Evolutionary conservation across 192 early-diverging fungal species (phyloP).

Genomic region (Podila verticillata): DNA sequence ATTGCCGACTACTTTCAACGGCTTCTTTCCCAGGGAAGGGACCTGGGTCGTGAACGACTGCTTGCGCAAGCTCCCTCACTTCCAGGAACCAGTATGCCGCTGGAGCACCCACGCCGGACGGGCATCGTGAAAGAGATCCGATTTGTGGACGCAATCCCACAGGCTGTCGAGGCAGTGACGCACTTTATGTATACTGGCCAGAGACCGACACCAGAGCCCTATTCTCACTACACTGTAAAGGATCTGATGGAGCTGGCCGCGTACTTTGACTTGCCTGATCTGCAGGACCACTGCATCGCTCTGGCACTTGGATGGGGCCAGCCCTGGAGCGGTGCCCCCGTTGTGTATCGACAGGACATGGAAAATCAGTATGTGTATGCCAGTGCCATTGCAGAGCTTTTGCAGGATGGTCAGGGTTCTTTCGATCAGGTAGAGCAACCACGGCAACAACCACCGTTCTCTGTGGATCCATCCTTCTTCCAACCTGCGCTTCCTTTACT

Average conservation of each 20-base stretch:
- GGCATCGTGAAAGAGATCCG: constrained; percentile 5
- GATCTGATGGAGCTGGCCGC: constrained; percentile 38
- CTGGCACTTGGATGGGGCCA: constrained; percentile 16
- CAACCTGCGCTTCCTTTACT: no score
- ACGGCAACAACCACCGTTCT: neutral
- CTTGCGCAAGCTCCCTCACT: neutral
- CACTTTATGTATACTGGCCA: constrained; percentile 27
- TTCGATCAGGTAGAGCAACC: neutral
- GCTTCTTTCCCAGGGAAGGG: neutral
- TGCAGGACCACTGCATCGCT: constrained; percentile 32
- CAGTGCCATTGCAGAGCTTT: neutral
- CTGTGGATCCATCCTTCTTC: no score
- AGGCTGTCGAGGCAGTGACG: constrained; percentile 21
- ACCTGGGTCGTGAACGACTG: neutral
- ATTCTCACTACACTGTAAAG: constrained; percentile 36
- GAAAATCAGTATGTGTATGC: neutral
- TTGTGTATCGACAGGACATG: neutral
- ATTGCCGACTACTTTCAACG: neutral
- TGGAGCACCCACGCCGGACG: neutral
- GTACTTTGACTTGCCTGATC: constrained; percentile 15
- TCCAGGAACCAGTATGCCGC: neutral
- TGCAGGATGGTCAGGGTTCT: no score
- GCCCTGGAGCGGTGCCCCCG: neutral
- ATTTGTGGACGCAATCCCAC: constrained; percentile 30
- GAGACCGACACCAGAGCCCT: constrained; percentile 2